phyloP scores from a whole-genome alignment of 1,284 basidiomycete genomes.

The Apiotrichum gamsii region DNA sequence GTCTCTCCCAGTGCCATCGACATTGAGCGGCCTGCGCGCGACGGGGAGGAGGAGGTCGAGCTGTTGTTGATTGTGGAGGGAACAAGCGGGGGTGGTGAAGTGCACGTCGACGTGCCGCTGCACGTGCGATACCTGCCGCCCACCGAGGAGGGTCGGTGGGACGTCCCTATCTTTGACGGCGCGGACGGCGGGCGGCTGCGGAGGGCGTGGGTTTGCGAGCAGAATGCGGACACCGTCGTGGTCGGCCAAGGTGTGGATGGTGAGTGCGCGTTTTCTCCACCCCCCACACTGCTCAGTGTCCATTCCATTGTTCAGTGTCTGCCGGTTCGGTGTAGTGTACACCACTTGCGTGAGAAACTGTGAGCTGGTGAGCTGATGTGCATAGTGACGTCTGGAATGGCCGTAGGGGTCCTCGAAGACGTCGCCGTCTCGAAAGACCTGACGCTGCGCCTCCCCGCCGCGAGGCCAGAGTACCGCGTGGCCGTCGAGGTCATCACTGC shows the following conservation, averaged over 20 bases:
- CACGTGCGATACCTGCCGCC: slow-evolving; percentile 38
- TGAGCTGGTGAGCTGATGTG: too few relatives aligned
- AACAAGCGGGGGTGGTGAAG: too few relatives aligned
- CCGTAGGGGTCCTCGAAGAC: not conserved
- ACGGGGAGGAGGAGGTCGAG: slow-evolving; percentile 13
- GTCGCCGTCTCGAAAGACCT: not conserved
- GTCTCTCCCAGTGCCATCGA: slow-evolving; percentile 19
- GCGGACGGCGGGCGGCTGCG: not conserved
- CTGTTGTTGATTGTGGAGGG: slow-evolving; percentile 37
- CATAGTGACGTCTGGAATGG: not conserved
- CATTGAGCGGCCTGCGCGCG: slow-evolving; percentile 29
- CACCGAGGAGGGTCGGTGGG: not conserved
- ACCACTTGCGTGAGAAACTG: too few relatives aligned
- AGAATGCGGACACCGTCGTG: too few relatives aligned
- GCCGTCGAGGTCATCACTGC: slow-evolving; percentile 7
- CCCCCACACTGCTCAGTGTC: too few relatives aligned
- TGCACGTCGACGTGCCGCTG: slow-evolving; percentile 26
- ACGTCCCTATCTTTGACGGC: not conserved
- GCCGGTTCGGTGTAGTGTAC: too few relatives aligned
- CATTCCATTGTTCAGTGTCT: not conserved
- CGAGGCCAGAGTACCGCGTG: slow-evolving; percentile 1
- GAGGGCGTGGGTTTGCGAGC: not conserved
- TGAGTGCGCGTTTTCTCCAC: not conserved
- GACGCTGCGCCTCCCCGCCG: slow-evolving; percentile 4
- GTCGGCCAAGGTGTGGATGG: not conserved